phyloP scores from a whole-genome alignment of 2,329 filamentous ascomycete species.

The Emmonsia crescens region DNA sequence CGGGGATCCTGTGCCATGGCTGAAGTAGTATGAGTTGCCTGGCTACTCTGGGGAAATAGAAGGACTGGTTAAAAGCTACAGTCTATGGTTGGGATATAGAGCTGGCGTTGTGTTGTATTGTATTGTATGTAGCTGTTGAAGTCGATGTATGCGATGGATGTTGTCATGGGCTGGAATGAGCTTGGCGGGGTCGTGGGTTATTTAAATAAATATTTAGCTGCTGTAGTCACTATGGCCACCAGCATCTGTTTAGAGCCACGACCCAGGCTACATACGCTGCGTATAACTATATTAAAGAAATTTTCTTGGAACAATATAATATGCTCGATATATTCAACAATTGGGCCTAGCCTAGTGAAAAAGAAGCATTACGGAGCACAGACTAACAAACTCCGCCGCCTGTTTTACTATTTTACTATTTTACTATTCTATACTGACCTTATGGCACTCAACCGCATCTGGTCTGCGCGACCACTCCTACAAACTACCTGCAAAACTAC shows the following conservation, averaged over 20 bases:
- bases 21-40: background rate
- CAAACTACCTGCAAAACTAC: conserved; percentile 11
- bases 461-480: conserved; percentile 12
- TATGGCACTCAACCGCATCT: background rate
- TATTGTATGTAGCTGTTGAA: no score
- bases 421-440: background rate
- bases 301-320: no score
- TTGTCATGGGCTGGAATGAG: background rate
- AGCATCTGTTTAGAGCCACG: background rate
- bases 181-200: background rate
- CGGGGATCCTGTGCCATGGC: conserved; percentile 60
- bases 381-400: background rate
- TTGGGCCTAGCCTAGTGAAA: background rate
- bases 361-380: background rate
- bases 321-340: background rate
- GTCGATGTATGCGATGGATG: background rate
- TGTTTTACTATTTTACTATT: background rate
- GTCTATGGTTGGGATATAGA: background rate
- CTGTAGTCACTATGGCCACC: background rate
- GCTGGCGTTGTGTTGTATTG: background rate
- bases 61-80: background rate
- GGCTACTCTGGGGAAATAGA: background rate
- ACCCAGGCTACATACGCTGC: background rate
- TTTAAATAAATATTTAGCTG: background rate
- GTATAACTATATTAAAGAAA: no score